A percentile compares a stretch with the other conserved stretches of the same genome.
Evolutionary conservation across 148 eudicot species (phyloP).

Genomic region (Persicaria maculosa): DNA sequence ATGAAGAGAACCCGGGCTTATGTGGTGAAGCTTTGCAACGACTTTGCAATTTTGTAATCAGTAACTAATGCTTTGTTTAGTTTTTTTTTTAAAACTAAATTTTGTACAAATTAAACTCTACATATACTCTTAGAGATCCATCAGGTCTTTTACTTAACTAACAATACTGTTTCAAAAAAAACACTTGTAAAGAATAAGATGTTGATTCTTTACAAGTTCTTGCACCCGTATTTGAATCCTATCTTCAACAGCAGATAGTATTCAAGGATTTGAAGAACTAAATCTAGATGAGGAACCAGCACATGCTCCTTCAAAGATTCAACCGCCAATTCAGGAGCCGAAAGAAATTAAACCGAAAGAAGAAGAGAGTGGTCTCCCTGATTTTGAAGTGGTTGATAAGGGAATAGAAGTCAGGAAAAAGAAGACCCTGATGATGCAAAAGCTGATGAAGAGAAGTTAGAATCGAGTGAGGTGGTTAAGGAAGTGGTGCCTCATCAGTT

Average conservation of each 20-base stretch:
- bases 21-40: too few species aligned
- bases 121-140: too few species aligned
- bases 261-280: conserved; percentile 69
- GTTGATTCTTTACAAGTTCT: too few species aligned
- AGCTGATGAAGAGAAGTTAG: conserved; percentile 36
- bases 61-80: too few species aligned
- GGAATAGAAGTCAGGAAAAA: conserved; percentile 57
- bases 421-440: neutral
- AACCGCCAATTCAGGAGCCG: conserved; percentile 24
- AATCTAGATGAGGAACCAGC: conserved; percentile 72
- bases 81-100: too few species aligned
- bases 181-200: too few species aligned
- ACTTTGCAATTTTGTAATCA: too few species aligned
- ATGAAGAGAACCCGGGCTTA: too few species aligned
- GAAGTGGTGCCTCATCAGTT: conserved; percentile 70
- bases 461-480: conserved; percentile 78
- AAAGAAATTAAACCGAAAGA: conserved; percentile 17
- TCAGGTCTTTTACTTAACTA: too few species aligned
- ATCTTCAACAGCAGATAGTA: conserved; percentile 20
- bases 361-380: conserved; percentile 63
- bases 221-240: too few species aligned
- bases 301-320: conserved; percentile 15
- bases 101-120: too few species aligned
- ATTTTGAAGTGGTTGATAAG: conserved; percentile 81
- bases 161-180: too few species aligned